Evolutionary conservation across 225 moss, liverwort and hornwort genomes (phyloP).

Genomic region (Pseudisothecium myosuroides): DNA sequence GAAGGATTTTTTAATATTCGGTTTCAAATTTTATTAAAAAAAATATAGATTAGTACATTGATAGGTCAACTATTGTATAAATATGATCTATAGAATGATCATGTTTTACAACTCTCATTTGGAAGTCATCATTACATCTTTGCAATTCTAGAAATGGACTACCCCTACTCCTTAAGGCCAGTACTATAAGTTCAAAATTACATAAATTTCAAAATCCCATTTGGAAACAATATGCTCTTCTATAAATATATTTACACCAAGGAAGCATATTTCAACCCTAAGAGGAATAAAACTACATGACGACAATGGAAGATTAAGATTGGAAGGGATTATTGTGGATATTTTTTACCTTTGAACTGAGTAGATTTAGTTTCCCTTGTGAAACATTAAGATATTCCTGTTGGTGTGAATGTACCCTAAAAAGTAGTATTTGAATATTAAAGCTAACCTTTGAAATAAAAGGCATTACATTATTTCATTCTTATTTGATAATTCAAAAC

Average conservation of each 20-base stretch:
- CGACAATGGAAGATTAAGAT: background rate
- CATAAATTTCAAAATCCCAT: background rate
- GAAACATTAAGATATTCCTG: background rate
- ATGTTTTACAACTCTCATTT: no score
- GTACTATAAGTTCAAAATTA: background rate
- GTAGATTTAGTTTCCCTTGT: rapidly evolving
- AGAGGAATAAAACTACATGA: background rate
- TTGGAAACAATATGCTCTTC: background rate
- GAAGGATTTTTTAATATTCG: background rate
- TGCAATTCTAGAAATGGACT: background rate
- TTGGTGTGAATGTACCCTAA: background rate
- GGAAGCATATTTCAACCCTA: rapidly evolving
- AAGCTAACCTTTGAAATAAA: background rate
- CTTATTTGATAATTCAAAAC: background rate
- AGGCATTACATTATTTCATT: background rate
- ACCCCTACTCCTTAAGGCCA: no score
- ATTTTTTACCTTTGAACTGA: background rate
- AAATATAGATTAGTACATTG: background rate
- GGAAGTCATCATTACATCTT: background rate
- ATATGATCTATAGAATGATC: background rate
- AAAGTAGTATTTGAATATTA: background rate
- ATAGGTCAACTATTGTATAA: background rate
- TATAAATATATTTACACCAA: background rate
- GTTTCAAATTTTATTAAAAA: background rate
- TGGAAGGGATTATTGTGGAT: background rate